Evolutionary conservation across 176 grass and related monocot genomes (phyloP), one percentile per base, ranked within the genome.

Genomic region (Aegilops bicornis): DNA sequence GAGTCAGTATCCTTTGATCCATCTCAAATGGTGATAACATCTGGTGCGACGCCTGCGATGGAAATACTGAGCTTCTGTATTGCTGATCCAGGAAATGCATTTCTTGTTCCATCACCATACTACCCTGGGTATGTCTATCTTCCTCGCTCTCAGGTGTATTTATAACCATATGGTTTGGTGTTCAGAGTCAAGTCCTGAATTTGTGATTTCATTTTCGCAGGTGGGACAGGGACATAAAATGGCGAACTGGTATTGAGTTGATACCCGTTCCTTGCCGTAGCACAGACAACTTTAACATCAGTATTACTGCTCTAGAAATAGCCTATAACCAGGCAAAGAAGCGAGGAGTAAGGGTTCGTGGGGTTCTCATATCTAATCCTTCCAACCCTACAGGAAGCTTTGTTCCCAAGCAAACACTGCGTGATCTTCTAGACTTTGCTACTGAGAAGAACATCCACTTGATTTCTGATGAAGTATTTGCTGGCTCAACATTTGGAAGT

Each of bases 61-160:
- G 97, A 99, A 93, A 96, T 93, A 78, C 83, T 99, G 73, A 91
- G 94, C 79, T 99, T 96, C 80, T 96, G 94, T 87, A 25, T 99
- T 64, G 97, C 94, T 91, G 97, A 99, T 83, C 80, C 83, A 48
- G 94, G 97, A 93, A 99, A 96, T 91, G 97, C 94, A 82, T 93
- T 99, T 88, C 94, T 99, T 83, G 97, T 96, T 71, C 92, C 97
- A 56, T 99, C 97, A 85, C 97, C 97, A 62, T 99, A 99, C 86
- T 96, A 99, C 69, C 97, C 94, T 52, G 97, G 94, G 94, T 96
- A 88, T 50, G 27, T 81, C 29, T 81, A 37, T 87, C n/a, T 77
- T 17, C 45, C 76, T 82, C 7, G 5, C 61, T 47, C 59, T 80
- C 10, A 33, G 70, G 82, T 62, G 69, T 9, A 30, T 58, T 69